Conservation (phyloP, 2,329 filamentous ascomycete species). For the Colletotrichum neosansevieriae region DNA sequence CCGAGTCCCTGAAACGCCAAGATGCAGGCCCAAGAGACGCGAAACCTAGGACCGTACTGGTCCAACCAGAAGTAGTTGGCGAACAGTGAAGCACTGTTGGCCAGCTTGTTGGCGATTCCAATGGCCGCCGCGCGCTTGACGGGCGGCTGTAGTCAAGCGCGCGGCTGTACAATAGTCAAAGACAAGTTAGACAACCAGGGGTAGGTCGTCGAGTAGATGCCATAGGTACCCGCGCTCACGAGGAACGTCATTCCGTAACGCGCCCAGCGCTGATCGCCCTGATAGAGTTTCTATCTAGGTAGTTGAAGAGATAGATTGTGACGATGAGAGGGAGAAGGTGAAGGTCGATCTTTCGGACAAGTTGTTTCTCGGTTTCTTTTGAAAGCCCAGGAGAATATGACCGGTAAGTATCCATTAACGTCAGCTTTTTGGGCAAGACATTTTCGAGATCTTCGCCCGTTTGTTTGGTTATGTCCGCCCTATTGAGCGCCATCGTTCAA, state of each 20-base stretch:
- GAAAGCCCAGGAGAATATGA: conserved; percentile 3
- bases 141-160: conserved; percentile 36
- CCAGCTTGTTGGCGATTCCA: conserved; percentile 43
- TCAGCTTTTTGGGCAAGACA: not conserved
- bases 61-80: conserved; percentile 43
- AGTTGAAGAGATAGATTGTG: conserved; percentile 57
- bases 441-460: conserved; percentile 2
- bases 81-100: conserved; percentile 42
- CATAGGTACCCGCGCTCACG: conserved; percentile 14
- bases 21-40: conserved; percentile 15
- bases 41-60: conserved; percentile 38
- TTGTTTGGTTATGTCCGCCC: not conserved
- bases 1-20: conserved; percentile 36
- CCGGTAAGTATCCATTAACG: conserved; percentile 17
- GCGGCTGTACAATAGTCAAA: conserved; percentile 41
- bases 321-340: conserved; percentile 64
- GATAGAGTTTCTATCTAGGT: conserved; percentile 28
- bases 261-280: conserved; percentile 10
- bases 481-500: not conserved
- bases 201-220: conserved; percentile 41
- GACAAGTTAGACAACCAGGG: conserved; percentile 41
- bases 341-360: conserved; percentile 55
- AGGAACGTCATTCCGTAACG: conserved; percentile 41
- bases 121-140: conserved; percentile 40
- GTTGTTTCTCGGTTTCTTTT: conserved; percentile 43